Conservation (phyloP, 306 rosid species). For the Herpetospermum pedunculosum region DNA sequence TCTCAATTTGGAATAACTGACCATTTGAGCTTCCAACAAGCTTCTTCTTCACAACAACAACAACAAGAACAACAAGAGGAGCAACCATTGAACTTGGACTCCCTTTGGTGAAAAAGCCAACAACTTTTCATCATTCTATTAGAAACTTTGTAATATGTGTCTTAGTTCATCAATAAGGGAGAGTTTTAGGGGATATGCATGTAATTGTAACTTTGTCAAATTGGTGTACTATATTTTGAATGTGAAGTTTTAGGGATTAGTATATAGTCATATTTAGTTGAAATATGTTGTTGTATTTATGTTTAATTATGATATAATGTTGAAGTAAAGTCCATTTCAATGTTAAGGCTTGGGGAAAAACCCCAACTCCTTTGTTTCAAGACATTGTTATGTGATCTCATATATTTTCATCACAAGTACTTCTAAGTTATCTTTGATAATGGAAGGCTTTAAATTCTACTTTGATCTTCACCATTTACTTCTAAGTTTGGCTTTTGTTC, state of each 20-base stretch:
- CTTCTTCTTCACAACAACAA: conserved; percentile 31
- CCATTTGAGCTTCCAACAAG: conserved; percentile 22
- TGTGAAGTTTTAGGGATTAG: neutral
- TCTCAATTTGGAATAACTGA: conserved; percentile 29
- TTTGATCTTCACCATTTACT: too few species aligned
- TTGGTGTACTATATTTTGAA: neutral
- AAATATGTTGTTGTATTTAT: neutral
- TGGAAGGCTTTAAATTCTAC: neutral
- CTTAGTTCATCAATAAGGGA: conserved; percentile 1
- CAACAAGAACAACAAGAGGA: conserved; percentile 35
- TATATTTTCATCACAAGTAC: neutral
- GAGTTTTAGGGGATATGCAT: neutral
- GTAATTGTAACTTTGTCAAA: neutral
- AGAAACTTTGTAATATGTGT: neutral
- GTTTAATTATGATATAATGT: neutral
- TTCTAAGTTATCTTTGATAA: neutral
- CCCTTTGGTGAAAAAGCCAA: conserved; percentile 51
- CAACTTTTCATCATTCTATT: too few species aligned
- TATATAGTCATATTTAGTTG: neutral
- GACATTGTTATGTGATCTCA: neutral
- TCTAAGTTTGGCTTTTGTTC: neutral
- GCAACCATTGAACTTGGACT: conserved; percentile 93
- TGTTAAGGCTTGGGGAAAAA: neutral
- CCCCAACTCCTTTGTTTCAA: neutral
- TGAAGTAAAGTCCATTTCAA: neutral